phyloP scores from a whole-genome alignment of 805 yeast species.

The Cyberlindnera maritima region DNA sequence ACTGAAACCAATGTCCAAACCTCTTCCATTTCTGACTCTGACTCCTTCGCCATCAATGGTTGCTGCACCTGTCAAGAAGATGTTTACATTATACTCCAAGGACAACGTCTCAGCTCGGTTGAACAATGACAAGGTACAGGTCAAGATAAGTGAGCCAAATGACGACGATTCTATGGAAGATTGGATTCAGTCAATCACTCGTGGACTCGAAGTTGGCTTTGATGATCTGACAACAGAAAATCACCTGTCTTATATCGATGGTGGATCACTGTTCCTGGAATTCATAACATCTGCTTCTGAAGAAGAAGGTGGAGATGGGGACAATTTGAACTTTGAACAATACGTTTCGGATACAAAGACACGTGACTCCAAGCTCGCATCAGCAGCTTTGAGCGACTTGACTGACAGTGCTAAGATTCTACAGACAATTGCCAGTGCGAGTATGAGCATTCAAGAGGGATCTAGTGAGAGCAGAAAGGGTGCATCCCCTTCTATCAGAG shows the following conservation, averaged over 20 bases:
- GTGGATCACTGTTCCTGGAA: not conserved
- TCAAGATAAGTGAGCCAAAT: not conserved
- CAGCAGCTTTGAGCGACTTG: not conserved
- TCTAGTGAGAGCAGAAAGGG: not conserved
- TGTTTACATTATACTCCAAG: not conserved
- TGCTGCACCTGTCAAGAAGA: not conserved
- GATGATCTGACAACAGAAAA: not conserved
- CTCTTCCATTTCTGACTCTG: not conserved
- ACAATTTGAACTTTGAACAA: not conserved
- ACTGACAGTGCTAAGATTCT: not conserved
- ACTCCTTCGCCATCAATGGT: too few species aligned
- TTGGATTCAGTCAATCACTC: not conserved
- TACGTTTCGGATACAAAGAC: not conserved
- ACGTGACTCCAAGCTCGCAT: not conserved
- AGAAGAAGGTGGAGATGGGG: not conserved
- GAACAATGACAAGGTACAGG: not conserved
- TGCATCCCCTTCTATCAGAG: not conserved
- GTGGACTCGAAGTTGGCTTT: constrained; percentile 14
- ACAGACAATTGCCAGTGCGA: not conserved
- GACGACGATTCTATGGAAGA: not conserved
- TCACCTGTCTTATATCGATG: not conserved
- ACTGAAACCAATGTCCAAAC: not conserved
- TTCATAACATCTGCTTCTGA: not conserved
- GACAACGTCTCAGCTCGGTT: not conserved
- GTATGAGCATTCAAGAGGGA: not conserved